Evolutionary conservation across 208 protist genomes (phyloP).

Genomic region (Strigomonas culicis): DNA sequence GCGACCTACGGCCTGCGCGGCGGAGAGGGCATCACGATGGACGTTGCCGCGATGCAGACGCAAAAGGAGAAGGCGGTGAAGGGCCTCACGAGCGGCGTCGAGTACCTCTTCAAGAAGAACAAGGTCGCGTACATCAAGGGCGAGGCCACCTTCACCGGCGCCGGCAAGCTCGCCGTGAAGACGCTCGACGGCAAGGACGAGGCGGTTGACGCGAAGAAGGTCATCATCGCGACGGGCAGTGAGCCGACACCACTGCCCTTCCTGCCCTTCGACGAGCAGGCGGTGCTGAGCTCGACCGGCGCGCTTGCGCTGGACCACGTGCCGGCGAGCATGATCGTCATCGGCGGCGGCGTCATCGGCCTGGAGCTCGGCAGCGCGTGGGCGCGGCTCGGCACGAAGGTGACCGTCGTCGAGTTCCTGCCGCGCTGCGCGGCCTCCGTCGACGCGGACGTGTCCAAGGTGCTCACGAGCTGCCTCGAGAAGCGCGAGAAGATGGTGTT

Average conservation of each 20-base stretch:
- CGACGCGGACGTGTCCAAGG: slow-evolving; percentile 80
- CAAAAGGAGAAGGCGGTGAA: slow-evolving; percentile 96
- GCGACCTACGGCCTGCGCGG: slow-evolving; percentile 87
- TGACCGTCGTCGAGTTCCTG: slow-evolving; percentile 98
- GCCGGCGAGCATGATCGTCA: slow-evolving; percentile 97
- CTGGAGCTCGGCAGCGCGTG: slow-evolving; percentile 99
- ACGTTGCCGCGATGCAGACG: slow-evolving; percentile 95
- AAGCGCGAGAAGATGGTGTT: slow-evolving; percentile 92
- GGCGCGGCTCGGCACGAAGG: slow-evolving; percentile 96
- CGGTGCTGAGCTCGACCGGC: slow-evolving; percentile 97
- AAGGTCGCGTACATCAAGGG: slow-evolving; percentile 97
- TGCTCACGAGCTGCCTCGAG: slow-evolving; percentile 71
- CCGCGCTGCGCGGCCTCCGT: slow-evolving; percentile 86
- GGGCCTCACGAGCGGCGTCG: slow-evolving; percentile 96
- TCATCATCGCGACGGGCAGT: slow-evolving; percentile 98
- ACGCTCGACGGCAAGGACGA: slow-evolving; percentile 88
- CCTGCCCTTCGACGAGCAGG: slow-evolving; percentile 96
- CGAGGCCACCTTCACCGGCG: slow-evolving; percentile 78
- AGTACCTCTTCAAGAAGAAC: slow-evolving; percentile 99
- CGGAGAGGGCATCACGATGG: slow-evolving; percentile 87
- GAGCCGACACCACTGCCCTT: slow-evolving; percentile 94
- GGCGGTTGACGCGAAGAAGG: slow-evolving; percentile 94
- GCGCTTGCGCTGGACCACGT: slow-evolving; percentile 93
- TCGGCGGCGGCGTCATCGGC: slow-evolving; percentile 99
- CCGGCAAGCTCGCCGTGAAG: slow-evolving; percentile 75